Evolutionary conservation across 2,329 filamentous ascomycete species (phyloP), one percentile per base, ranked within the genome.

Genomic region (Calonectria henricotiae): DNA sequence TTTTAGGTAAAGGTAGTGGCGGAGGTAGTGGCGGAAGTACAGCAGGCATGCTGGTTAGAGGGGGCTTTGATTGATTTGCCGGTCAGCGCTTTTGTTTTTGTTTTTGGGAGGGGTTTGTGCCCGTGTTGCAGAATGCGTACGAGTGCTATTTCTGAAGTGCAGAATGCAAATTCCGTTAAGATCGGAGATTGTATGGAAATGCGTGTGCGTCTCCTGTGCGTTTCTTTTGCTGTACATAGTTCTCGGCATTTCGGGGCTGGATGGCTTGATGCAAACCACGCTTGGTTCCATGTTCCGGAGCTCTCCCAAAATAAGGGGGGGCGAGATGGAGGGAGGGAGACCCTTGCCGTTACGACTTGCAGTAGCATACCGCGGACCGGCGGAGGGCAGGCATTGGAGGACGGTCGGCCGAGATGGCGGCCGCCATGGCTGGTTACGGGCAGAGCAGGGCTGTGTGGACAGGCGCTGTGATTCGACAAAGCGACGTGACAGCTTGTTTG

Each of bases 161-260:
- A 68, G 44, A 60, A 58, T 61, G 62, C 62, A 32, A 43, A 17
- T n/a, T 37, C 11, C 41, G 41, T 47, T 8, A 27, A 17, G 12
- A 15, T 46, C 69, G 74, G 74, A 69, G 65, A 76, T 76, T 76
- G 74, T 64, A 71, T 74, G 74, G 74, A 72, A 76, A 76, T 74
- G 67, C 62, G 68, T 63, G 54, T 64, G 69, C 51, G 73, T 60
- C 60, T 64, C 60, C 30, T 37, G 51, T 65, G 51, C 35, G 51
- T n/a, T 20, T 58, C 51, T 44, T 63, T 49, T 46, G 58, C n/a
- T 37, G 47, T 37, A 30, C 27, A 7, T 7, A 30, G 58, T 35
- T 63, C 43, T 46, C 46, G 39, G 55, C 27, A 64, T 61, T 69
- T 62, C 41, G 12, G 43, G 44, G 43, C 30, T 58, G 61, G 43